These are phyloP conservation scores for Podila epicladia DNA, from an alignment of 192 early-diverging fungal species.

Conservation along the genomic window DNA sequence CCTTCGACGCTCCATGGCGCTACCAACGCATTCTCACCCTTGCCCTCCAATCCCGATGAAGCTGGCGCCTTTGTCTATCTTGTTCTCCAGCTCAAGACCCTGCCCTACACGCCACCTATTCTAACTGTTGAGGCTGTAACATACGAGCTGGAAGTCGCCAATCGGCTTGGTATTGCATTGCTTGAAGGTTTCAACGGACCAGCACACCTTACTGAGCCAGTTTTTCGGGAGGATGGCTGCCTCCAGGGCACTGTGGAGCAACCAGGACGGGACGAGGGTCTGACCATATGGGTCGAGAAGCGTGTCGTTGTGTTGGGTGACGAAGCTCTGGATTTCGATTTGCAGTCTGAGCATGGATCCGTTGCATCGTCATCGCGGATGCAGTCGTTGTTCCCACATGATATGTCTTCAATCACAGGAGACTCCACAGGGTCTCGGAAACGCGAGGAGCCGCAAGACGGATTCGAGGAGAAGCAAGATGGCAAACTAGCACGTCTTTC, in stretches of 20 bases:
- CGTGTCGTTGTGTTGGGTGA: constrained; percentile 39
- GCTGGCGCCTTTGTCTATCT: constrained; percentile 47
- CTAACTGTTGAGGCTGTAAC: constrained; percentile 46
- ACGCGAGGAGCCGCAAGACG: constrained; percentile 36
- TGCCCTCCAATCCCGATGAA: constrained; percentile 43
- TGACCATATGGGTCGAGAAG: constrained; percentile 50
- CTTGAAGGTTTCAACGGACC: constrained; percentile 25
- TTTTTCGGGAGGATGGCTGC: constrained; percentile 42
- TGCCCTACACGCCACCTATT: constrained; percentile 48
- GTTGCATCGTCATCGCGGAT: constrained; percentile 9
- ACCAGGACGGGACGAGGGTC: constrained; percentile 28
- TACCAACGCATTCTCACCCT: constrained; percentile 28
- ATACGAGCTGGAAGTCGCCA: constrained; percentile 46
- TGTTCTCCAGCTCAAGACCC: constrained; percentile 43
- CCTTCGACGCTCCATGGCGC: constrained; percentile 9
- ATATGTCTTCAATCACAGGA: neutral
- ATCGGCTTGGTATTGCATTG: constrained; percentile 31
- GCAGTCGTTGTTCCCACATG: neutral
- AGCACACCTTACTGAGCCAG: constrained; percentile 16
- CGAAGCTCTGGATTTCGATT: constrained; percentile 33
- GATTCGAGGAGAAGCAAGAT: constrained; percentile 9
- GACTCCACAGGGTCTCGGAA: constrained; percentile 9
- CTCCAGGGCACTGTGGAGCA: constrained; percentile 30
- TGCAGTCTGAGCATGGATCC: constrained; percentile 31
- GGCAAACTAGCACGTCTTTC: constrained; percentile 7